These are phyloP conservation scores for Pseudogymnoascus sp. DNA, from an alignment of 2,329 filamentous ascomycete genomes.

Conservation along the genomic window DNA sequence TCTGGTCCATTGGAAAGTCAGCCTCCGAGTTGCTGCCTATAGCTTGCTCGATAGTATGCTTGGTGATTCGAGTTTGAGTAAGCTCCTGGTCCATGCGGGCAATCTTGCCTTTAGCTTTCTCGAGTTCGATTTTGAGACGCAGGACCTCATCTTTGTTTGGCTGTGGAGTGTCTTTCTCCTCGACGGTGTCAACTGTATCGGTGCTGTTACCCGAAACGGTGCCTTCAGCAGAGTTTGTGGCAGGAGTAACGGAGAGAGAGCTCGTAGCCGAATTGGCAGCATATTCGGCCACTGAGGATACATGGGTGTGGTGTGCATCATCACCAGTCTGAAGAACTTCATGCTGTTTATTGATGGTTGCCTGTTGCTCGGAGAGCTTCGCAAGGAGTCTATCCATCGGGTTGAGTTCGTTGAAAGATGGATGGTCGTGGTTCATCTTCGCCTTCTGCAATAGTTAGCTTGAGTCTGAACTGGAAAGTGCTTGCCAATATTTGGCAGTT, in stretches of 20 bases:
- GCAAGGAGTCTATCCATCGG: constrained; percentile 66
- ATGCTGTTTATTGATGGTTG: constrained; percentile 50
- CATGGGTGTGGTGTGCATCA: constrained; percentile 20
- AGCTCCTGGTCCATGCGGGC: constrained; percentile 64
- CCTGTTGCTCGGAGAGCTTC: constrained; percentile 65
- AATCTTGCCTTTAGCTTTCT: constrained; percentile 62
- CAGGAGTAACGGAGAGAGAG: constrained; percentile 56
- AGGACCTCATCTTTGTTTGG: constrained; percentile 49
- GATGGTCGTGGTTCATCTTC: constrained; percentile 39
- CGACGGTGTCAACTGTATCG: constrained; percentile 43
- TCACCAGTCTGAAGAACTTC: constrained; percentile 38
- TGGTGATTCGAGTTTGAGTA: constrained; percentile 52
- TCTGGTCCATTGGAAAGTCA: constrained; percentile 27
- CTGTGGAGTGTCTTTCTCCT: constrained; percentile 30
- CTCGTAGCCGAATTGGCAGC: constrained; percentile 41
- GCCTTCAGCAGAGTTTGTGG: constrained; percentile 43
- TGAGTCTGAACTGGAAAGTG: constrained; percentile 4
- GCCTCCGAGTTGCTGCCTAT: constrained; percentile 41
- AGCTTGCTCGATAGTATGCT: constrained; percentile 49
- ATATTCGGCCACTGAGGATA: constrained; percentile 34
- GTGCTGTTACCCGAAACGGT: constrained; percentile 40
- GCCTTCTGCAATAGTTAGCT: constrained; percentile 36
- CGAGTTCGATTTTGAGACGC: constrained; percentile 62
- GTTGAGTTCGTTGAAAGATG: constrained; percentile 34
- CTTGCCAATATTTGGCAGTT: neutral